Base-by-base conservation (phyloP, 1,284 basidiomycete species). In the Papiliotrema fonsecae region DNA sequence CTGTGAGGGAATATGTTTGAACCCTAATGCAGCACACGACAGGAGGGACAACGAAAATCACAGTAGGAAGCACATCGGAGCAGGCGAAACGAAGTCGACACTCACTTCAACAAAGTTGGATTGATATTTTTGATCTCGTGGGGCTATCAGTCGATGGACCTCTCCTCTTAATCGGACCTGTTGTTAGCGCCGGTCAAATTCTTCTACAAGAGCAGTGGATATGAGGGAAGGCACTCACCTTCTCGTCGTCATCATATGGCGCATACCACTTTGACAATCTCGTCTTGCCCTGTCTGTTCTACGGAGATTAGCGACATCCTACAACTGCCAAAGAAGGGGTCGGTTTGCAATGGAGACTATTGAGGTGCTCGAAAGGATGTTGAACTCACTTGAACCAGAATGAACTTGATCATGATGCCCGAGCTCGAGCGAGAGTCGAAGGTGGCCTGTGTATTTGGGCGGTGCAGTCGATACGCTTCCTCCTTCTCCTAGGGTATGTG, bases 241-340 rank as follows among this genome's bases (percentile, higher is more conserved):
- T 96, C 78, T 94, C 91, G 60, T 94, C 90, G 64, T 96, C 91
- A 57, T 93, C 90, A 59, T 89, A 93, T 1, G 91, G 91, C 26
- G 87, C 87, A 76, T 96, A 97, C 90, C 92, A 97, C 75, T 97
- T 98, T 16, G 90, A 93, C 40, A 97, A 74, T 35, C 94, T 81
- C 2, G 94, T 96, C 77, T 98, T 98, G 36, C 96, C 96, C 77
- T 98, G 94, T 44, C 94, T 83, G 69, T 97, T 97, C 88, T 96
- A n/a, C n/a, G 67, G 4, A 14, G 21, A 30, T 41, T 35, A 41
- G 40, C 11, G 34, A 34, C 37, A 45, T 28, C 16, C 19, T 35
- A n/a, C n/a, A n/a, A n/a, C n/a, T n/a, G n/a, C n/a, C n/a, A n/a
- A n/a, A 19, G 39, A 35, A 31, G 42, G 14, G 19, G 37, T 5